phyloP scores from a whole-genome alignment of 108 stramenopile genomes.

The Asterionellopsis glacialis region DNA sequence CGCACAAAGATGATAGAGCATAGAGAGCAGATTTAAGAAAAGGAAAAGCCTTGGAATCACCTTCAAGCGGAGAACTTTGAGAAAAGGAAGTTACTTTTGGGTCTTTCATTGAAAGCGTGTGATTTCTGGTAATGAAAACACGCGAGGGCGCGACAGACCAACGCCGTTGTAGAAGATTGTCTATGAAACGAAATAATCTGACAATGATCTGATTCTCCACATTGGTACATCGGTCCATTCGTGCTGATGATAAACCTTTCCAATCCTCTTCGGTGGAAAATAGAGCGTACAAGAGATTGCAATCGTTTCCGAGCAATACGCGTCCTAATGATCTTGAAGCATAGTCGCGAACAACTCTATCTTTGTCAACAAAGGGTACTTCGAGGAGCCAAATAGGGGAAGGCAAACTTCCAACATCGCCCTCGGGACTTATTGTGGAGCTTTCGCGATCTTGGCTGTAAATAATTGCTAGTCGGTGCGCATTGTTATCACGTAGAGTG shows the following conservation, averaged over 20 bases:
- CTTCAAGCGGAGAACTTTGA: neutral
- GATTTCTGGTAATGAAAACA: slow-evolving; percentile 22
- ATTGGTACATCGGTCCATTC: neutral
- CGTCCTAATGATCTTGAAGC: slow-evolving; percentile 3
- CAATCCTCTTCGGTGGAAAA: slow-evolving; percentile 25
- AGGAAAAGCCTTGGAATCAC: neutral
- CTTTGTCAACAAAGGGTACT: slow-evolving; percentile 18
- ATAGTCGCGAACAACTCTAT: slow-evolving; percentile 12
- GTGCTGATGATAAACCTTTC: slow-evolving; percentile 1
- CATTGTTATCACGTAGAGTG: no score
- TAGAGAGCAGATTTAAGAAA: slow-evolving; percentile 7
- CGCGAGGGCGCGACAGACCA: slow-evolving; percentile 27
- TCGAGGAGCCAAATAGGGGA: no score
- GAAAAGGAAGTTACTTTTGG: neutral
- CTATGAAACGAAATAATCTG: slow-evolving; percentile 25
- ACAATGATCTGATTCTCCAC: slow-evolving; percentile 10
- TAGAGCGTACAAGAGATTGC: slow-evolving; percentile 19
- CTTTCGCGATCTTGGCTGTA: no score
- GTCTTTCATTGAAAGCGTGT: neutral
- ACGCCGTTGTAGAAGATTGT: slow-evolving; percentile 14
- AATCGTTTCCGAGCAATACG: slow-evolving; percentile 6
- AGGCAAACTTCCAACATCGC: no score
- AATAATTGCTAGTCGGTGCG: no score
- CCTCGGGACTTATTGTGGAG: no score
- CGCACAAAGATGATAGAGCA: slow-evolving; percentile 28